Evolutionary conservation across 257 asterid species (phyloP).

Genomic region (Solanum virginianum): DNA sequence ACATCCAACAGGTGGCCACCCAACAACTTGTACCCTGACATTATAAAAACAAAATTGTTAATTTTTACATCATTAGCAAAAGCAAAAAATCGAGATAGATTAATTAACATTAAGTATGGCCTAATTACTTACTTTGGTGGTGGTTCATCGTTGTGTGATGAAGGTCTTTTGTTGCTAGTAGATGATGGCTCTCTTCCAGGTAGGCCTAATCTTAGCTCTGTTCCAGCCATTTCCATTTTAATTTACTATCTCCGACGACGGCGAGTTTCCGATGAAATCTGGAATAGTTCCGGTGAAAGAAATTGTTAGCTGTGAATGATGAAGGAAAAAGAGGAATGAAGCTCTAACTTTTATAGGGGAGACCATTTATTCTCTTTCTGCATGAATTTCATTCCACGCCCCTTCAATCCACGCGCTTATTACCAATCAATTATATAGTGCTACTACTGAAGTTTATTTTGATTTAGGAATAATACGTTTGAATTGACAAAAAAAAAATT

Average conservation of each 20-base stretch:
- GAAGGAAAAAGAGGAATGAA: neutral
- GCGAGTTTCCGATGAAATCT: neutral
- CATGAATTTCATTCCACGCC: conserved; percentile 3
- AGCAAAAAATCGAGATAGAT: neutral
- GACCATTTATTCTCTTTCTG: conserved; percentile 7
- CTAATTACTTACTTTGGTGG: conserved; percentile 48
- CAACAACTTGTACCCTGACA: conserved; percentile 18
- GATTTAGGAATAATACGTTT: too few species aligned
- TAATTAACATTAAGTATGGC: neutral
- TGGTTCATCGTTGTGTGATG: conserved; percentile 33
- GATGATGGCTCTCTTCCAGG: conserved; percentile 50
- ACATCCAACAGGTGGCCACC: conserved; percentile 90
- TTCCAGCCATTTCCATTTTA: conserved; percentile 19
- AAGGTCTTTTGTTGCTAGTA: conserved; percentile 46
- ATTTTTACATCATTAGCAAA: neutral
- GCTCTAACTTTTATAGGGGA: conserved; percentile 6
- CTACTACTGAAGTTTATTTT: too few species aligned
- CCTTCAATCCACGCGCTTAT: neutral
- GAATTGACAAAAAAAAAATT: too few species aligned
- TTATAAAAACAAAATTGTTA: neutral
- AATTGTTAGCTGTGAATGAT: conserved; percentile 3
- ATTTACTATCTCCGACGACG: neutral
- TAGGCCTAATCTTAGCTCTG: conserved; percentile 61
- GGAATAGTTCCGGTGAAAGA: neutral
- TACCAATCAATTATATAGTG: neutral